Evolutionary conservation across 2,329 filamentous ascomycete genomes (phyloP).

Genomic region (Venturia pyrina): DNA sequence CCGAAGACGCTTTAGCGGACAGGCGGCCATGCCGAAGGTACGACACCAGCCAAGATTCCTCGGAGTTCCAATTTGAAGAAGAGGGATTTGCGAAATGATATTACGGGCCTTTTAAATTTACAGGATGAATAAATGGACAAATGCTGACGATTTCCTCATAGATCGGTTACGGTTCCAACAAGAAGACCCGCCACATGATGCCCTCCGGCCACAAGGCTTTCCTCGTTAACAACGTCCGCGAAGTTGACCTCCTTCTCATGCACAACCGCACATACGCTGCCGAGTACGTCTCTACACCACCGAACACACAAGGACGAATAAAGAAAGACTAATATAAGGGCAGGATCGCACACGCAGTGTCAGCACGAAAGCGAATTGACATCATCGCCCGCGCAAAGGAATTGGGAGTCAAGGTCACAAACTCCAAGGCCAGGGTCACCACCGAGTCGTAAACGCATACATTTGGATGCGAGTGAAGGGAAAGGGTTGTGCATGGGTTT

Average conservation of each 20-base stretch:
- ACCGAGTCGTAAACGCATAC: slow-evolving; percentile 58
- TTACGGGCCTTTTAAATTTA: not conserved
- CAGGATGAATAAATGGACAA: not conserved
- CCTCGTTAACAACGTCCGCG: slow-evolving; percentile 93
- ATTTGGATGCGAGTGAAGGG: not conserved
- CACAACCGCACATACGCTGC: slow-evolving; percentile 99
- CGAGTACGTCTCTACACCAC: slow-evolving; percentile 58
- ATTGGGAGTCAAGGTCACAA: slow-evolving; percentile 98
- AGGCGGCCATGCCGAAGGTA: slow-evolving; percentile 97
- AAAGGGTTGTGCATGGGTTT: slow-evolving; percentile 1
- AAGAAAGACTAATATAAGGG: slow-evolving; percentile 28
- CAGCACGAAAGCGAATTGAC: slow-evolving; percentile 95
- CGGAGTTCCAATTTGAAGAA: slow-evolving; percentile 8
- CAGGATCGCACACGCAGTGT: slow-evolving; percentile 96
- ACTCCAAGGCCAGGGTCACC: slow-evolving; percentile 97
- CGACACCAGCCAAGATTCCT: slow-evolving; percentile 26
- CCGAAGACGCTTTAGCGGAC: slow-evolving; percentile 93
- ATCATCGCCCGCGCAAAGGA: slow-evolving; percentile 97
- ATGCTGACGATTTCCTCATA: slow-evolving; percentile 31
- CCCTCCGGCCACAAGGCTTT: slow-evolving; percentile 99
- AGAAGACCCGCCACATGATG: slow-evolving; percentile 98
- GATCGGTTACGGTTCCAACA: slow-evolving; percentile 99
- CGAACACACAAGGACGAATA: slow-evolving; percentile 17
- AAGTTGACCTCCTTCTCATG: slow-evolving; percentile 97
- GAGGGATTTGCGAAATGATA: slow-evolving; percentile 11